These are phyloP conservation scores for Sporothrix sp. DNA, from an alignment of 2,329 filamentous ascomycete species.

Conservation along the genomic window DNA sequence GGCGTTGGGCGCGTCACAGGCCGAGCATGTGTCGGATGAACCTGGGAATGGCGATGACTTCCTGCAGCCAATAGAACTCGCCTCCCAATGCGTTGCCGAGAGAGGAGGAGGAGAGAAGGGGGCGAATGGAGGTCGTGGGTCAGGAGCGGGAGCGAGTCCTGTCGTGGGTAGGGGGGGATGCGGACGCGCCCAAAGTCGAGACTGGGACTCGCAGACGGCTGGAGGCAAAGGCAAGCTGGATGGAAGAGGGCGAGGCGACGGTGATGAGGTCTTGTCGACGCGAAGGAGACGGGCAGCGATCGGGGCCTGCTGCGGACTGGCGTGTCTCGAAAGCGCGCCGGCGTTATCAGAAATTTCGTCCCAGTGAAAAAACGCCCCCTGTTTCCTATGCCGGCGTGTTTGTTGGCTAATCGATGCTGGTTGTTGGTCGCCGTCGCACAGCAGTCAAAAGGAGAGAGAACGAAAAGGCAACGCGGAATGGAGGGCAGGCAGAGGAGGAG, in stretches of 20 bases:
- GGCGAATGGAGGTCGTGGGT: no score
- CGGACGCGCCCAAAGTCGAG: no score
- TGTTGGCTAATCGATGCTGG: not conserved
- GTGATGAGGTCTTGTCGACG: not conserved
- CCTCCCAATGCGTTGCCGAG: no score
- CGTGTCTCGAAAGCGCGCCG: constrained; percentile 10
- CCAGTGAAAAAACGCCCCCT: not conserved
- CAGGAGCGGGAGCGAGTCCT: no score
- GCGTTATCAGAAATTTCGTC: constrained; percentile 9
- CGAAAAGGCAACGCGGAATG: not conserved
- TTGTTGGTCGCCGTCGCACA: no score
- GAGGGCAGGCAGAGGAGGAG: not conserved
- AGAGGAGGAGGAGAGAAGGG: no score
- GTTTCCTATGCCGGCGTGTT: constrained; percentile 3
- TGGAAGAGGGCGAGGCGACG: not conserved
- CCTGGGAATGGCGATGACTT: no score
- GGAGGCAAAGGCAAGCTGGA: not conserved
- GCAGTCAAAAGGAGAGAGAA: not conserved
- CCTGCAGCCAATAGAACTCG: no score
- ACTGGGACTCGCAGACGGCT: no score
- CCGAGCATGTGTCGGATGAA: not conserved
- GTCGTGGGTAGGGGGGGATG: no score
- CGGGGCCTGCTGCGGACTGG: not conserved
- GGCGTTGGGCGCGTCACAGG: not conserved
- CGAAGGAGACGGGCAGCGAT: not conserved